These are phyloP conservation scores for Fonsecaea nubica DNA, from an alignment of 2,329 filamentous ascomycete genomes.

Conservation along the genomic window DNA sequence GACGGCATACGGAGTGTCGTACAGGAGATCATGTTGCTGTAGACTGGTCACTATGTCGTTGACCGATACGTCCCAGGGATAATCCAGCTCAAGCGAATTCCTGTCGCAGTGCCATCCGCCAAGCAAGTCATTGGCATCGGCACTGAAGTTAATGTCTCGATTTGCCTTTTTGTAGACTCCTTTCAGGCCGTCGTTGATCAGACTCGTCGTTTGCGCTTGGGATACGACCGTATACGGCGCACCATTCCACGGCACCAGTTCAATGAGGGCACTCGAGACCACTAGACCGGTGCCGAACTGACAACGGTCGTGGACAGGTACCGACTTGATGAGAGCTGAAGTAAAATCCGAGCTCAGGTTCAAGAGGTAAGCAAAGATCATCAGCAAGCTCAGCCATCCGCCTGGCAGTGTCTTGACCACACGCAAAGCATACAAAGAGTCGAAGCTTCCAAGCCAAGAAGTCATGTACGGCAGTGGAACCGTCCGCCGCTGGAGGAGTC, in stretches of 20 bases:
- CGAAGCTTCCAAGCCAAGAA: constrained; percentile 14
- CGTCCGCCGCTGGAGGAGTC: constrained; percentile 7
- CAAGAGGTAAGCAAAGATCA: constrained; percentile 18
- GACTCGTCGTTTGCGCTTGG: constrained; percentile 14
- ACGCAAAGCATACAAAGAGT: constrained; percentile 4
- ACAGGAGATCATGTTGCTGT: constrained; percentile 10
- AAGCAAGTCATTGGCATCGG: constrained; percentile 7
- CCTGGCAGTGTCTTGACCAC: constrained; percentile 16
- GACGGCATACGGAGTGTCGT: constrained; percentile 6
- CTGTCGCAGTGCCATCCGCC: constrained; percentile 10
- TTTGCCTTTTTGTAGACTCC: constrained; percentile 19
- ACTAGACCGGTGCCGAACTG: constrained; percentile 18
- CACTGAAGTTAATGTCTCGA: constrained; percentile 8
- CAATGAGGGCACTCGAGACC: background rate
- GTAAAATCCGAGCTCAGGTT: constrained; percentile 19
- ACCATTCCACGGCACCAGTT: constrained; percentile 13
- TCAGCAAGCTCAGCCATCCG: constrained; percentile 17
- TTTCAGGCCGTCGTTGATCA: constrained; percentile 9
- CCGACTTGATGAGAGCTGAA: constrained; percentile 17
- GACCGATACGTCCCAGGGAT: constrained; percentile 11
- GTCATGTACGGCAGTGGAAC: constrained; percentile 17
- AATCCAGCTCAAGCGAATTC: constrained; percentile 12
- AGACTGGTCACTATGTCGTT: constrained; percentile 12
- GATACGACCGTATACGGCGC: constrained; percentile 20
- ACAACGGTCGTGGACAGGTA: constrained; percentile 15